Evolutionary conservation across 2,329 filamentous ascomycete genomes (phyloP), one percentile per base, ranked within the genome.

Genomic region (Cladosporium oxysporum): DNA sequence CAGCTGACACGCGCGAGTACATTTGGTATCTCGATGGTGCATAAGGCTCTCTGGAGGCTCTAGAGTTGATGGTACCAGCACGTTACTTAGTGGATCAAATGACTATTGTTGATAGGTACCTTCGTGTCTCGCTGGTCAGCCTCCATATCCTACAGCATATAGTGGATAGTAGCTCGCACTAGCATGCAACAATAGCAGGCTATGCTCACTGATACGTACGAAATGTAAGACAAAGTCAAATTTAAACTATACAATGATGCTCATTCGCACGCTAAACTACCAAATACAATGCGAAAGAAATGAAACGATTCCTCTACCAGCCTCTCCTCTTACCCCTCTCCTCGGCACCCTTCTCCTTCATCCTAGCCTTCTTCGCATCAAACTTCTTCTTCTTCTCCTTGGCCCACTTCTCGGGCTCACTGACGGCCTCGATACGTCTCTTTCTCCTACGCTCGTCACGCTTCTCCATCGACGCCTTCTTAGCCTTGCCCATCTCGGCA

Each of bases 371-470:
- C 83, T 95, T 95, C 82, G 89, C 88, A 76, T 95, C 92, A 68
- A 91, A 85, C 82, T 90, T 93, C 82, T 90, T 91, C 76, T 86
- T 88, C 87, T 97, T 97, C 72, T 90, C 88, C 74, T 85, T 83
- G 31, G 89, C 91, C 72, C 88, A 88, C 75, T 84, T 90, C 80
- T 95, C 94, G 1, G 95, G 95, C 74, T 90, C 87, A 59, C 86
- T 86, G 28, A 99, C 88, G 12, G 91, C 91, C 76, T 96, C 93
- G 69, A 98, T 91, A 79, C 92, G 91, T 73, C 95, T 87, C 86
- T 99, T 99, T 69, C 85, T 87, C 63, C 90, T 87, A 69, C 96
- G 83, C 73, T 88, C 87, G 75, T 92, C 87, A 70, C 95, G 84
- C 73, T 90, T 87, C 69, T 85, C 84, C 74, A 86, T 87, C n/a